These are phyloP conservation scores for Pichia heedii DNA, from an alignment of 805 yeast genomes.

Conservation along the genomic window DNA sequence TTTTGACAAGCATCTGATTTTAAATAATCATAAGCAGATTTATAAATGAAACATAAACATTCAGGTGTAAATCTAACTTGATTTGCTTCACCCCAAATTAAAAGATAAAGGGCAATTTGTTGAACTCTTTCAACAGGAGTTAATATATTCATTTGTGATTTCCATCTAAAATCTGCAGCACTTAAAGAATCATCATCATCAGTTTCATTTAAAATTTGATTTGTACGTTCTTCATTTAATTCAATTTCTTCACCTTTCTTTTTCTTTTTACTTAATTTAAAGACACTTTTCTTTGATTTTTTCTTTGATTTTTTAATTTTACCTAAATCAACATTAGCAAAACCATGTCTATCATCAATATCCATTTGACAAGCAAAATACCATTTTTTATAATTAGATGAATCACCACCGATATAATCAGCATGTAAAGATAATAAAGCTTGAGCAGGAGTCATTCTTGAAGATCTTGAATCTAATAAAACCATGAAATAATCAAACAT, in stretches of 20 bases:
- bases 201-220: constrained; percentile 48
- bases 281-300: constrained; percentile 51
- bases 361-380: constrained; percentile 83
- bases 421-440: constrained; percentile 77
- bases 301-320: constrained; percentile 71
- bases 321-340: constrained; percentile 71
- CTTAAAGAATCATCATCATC: constrained; percentile 82
- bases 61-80: constrained; percentile 92
- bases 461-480: constrained; percentile 70
- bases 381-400: constrained; percentile 83
- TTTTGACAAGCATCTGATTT: constrained; percentile 86
- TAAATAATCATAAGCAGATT: constrained; percentile 88
- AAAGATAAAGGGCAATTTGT: constrained; percentile 64
- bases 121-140: constrained; percentile 74
- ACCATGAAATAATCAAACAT: constrained; percentile 86
- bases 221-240: constrained; percentile 60
- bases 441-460: constrained; percentile 86
- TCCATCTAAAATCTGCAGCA: constrained; percentile 80
- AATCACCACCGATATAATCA: constrained; percentile 82
- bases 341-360: constrained; percentile 76
- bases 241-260: constrained; percentile 61
- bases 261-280: constrained; percentile 27
- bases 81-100: constrained; percentile 87
- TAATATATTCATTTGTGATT: constrained; percentile 64
- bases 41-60: constrained; percentile 86